Conservation (phyloP, 345 rosid species). For the Eucalyptus regnans region DNA sequence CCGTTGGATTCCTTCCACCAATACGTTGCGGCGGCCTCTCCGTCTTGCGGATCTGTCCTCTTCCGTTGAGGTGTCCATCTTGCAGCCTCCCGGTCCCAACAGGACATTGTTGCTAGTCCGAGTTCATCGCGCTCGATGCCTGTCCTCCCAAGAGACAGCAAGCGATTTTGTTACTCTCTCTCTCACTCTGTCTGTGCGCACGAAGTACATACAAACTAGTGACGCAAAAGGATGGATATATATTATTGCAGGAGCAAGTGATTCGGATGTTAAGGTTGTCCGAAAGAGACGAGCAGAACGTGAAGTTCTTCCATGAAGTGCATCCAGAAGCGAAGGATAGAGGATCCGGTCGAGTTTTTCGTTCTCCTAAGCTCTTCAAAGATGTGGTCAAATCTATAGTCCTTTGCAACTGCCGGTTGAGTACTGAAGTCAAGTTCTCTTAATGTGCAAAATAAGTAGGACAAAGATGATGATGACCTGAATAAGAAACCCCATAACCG, state of each 20-base stretch:
- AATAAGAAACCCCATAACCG: not conserved
- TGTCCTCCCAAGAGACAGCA: not conserved
- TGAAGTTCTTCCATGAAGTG: constrained; percentile 20
- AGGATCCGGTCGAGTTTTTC: constrained; percentile 31
- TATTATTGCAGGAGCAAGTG: constrained; percentile 16
- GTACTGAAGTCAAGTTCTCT: not conserved
- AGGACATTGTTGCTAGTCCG: not conserved
- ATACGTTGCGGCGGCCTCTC: constrained; percentile 21
- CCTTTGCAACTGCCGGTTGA: constrained; percentile 17
- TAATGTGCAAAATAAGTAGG: not conserved
- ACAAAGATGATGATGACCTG: not conserved
- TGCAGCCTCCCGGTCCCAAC: not conserved
- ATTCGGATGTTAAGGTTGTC: constrained; percentile 31
- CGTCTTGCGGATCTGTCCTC: not conserved
- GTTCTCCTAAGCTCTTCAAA: constrained; percentile 42
- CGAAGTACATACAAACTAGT: not conserved
- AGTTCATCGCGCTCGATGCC: not conserved
- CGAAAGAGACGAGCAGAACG: constrained; percentile 7
- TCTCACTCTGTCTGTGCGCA: not conserved
- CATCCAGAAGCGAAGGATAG: constrained; percentile 17
- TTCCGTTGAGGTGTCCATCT: constrained; percentile 14
- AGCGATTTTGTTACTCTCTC: not conserved
- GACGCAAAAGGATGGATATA: not conserved
- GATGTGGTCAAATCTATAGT: constrained; percentile 40
- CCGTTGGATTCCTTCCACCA: constrained; percentile 10